These are phyloP conservation scores for Phaeophleospora eucalypticola DNA, from an alignment of 2,329 filamentous ascomycete species.

Conservation along the genomic window DNA sequence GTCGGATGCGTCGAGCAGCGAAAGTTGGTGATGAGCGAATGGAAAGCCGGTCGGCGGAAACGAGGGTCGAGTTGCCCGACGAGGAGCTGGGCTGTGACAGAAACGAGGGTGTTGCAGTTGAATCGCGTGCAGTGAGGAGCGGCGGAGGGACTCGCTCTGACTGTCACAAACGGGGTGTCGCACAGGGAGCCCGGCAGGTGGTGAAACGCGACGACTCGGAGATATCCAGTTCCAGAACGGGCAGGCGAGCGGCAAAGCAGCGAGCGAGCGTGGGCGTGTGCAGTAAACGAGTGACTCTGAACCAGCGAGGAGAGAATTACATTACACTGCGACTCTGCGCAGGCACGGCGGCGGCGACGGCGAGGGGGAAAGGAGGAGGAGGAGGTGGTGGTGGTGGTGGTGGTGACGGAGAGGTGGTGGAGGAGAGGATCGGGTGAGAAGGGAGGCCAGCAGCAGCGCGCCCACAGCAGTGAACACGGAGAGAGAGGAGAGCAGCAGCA, in stretches of 20 bases:
- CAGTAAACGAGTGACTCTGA: constrained; percentile 3
- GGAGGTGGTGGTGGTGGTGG: background rate
- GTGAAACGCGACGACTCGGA: background rate
- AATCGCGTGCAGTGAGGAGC: background rate
- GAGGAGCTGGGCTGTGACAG: background rate
- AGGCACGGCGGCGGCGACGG: background rate
- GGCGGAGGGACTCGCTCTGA: background rate
- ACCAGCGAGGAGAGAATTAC: constrained; percentile 5
- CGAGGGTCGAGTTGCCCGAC: constrained; percentile 2
- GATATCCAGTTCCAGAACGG: no score
- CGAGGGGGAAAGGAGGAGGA: background rate
- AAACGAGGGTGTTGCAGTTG: background rate
- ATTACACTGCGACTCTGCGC: constrained; percentile 8
- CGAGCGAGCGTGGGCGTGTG: background rate
- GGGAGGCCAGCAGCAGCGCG: no score
- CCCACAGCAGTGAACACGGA: no score
- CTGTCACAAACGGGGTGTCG: background rate
- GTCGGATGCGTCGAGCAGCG: background rate
- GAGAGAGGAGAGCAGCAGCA: no score
- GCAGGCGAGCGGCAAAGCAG: background rate
- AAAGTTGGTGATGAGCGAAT: background rate
- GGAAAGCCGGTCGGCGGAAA: background rate
- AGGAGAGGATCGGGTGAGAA: no score
- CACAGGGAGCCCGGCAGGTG: background rate
- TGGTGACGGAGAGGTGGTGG: background rate